Evolutionary conservation across 805 yeast species (phyloP).

Genomic region (Zygosaccharomyces siamensis): DNA sequence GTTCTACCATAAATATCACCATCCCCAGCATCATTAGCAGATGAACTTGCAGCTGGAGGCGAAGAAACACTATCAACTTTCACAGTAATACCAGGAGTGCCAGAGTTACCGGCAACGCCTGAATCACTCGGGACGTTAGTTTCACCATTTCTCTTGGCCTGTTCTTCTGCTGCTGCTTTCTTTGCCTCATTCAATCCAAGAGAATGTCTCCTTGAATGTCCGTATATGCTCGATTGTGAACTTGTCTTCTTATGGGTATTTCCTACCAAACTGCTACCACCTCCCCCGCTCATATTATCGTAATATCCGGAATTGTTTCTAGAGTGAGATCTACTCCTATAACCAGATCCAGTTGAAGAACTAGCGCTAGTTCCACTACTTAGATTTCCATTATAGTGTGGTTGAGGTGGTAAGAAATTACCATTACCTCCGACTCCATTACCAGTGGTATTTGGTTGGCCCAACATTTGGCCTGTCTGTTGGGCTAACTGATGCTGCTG

Average conservation of each 20-base stretch:
- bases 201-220: constrained; percentile 89
- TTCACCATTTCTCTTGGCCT: constrained; percentile 53
- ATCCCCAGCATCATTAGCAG: constrained; percentile 8
- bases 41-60: background rate
- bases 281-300: constrained; percentile 16
- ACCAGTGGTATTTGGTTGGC: constrained; percentile 11
- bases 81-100: constrained; percentile 17
- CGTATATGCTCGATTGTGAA: constrained; percentile 45
- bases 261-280: constrained; percentile 10
- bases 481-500: constrained; percentile 46
- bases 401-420: constrained; percentile 22
- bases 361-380: constrained; percentile 3
- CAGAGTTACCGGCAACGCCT: background rate
- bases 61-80: constrained; percentile 18
- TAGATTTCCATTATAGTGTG: constrained; percentile 22
- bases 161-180: constrained; percentile 91
- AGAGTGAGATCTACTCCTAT: constrained; percentile 35
- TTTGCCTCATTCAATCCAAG: constrained; percentile 89
- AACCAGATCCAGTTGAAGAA: constrained; percentile 15
- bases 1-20: constrained; percentile 9
- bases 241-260: constrained; percentile 47
- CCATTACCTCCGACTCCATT: constrained; percentile 13
- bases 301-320: constrained; percentile 35
- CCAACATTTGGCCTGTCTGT: constrained; percentile 47
- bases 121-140: constrained; percentile 7